A percentile compares a stretch with the other conserved stretches of the same genome.
These are phyloP conservation scores for Usnea hakonensis DNA, from an alignment of 495 filamentous ascomycete genomes.

Conservation along the genomic window DNA sequence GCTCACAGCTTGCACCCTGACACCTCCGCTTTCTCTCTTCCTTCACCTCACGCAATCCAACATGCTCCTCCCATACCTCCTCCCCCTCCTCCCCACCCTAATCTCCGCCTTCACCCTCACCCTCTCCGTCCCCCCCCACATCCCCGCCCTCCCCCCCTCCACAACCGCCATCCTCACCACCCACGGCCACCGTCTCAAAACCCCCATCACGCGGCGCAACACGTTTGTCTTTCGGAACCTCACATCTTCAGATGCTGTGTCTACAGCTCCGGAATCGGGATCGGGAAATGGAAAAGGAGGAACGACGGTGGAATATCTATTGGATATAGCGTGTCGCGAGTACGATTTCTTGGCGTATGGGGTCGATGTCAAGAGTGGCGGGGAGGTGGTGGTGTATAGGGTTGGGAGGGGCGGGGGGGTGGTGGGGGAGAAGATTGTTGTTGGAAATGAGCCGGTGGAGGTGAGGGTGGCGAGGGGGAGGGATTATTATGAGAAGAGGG, in stretches of 20 bases:
- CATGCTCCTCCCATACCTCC: slow-evolving; percentile 31
- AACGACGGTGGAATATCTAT: slow-evolving; percentile 59
- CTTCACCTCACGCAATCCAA: neutral
- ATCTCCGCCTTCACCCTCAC: slow-evolving; percentile 57
- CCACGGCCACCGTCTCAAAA: slow-evolving; percentile 43
- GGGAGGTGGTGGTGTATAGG: slow-evolving; percentile 45
- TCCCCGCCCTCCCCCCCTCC: slow-evolving; percentile 53
- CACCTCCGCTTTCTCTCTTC: too few species aligned
- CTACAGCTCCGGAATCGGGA: slow-evolving; percentile 14
- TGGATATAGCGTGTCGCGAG: slow-evolving; percentile 66
- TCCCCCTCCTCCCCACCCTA: slow-evolving; percentile 36
- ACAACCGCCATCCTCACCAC: slow-evolving; percentile 51
- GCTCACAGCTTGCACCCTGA: too few species aligned
- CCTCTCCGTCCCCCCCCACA: slow-evolving; percentile 36
- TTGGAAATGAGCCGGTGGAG: slow-evolving; percentile 39
- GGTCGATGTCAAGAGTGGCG: slow-evolving; percentile 57
- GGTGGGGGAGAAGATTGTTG: slow-evolving; percentile 43
- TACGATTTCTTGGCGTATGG: slow-evolving; percentile 67
- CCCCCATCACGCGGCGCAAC: slow-evolving; percentile 56
- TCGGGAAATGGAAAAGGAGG: too few species aligned
- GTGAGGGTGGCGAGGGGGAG: slow-evolving; percentile 53
- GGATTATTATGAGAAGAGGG: slow-evolving; percentile 65
- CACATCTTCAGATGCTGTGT: slow-evolving; percentile 15
- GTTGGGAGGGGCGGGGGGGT: slow-evolving; percentile 78
- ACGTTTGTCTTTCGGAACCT: slow-evolving; percentile 64